Evolutionary conservation across 495 filamentous ascomycete genomes (phyloP).

Genomic region (Xylaria intraflava): DNA sequence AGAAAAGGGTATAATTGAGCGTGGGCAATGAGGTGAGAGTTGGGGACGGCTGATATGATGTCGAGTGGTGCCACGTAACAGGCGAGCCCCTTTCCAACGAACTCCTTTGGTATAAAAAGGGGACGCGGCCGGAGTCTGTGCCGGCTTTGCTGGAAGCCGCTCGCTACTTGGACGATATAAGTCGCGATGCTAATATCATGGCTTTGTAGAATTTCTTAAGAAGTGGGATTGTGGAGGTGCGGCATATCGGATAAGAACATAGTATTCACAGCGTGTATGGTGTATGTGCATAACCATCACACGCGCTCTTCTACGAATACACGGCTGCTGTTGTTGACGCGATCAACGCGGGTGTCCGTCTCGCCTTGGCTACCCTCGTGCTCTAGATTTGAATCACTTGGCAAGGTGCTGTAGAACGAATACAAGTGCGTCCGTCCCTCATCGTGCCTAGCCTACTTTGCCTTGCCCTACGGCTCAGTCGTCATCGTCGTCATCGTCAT

Average conservation of each 20-base stretch:
- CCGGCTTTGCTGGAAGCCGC: slow-evolving; percentile 1
- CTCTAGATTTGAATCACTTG: neutral
- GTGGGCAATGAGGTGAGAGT: neutral
- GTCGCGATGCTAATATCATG: slow-evolving; percentile 9
- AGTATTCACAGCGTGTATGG: slow-evolving; percentile 10
- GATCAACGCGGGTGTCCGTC: neutral
- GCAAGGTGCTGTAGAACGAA: neutral
- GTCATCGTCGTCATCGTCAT: slow-evolving; percentile 42
- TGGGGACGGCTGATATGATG: neutral
- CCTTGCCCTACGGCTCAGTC: slow-evolving; percentile 4
- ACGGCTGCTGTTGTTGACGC: neutral
- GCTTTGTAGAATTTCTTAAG: slow-evolving; percentile 12
- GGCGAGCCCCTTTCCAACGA: neutral
- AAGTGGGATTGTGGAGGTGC: slow-evolving; percentile 14
- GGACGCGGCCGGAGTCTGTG: neutral
- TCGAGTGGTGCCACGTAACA: neutral
- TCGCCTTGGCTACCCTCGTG: neutral
- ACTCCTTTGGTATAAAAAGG: neutral
- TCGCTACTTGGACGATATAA: slow-evolving; percentile 1
- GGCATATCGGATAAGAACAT: slow-evolving; percentile 21
- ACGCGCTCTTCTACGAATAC: neutral
- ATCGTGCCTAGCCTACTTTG: neutral
- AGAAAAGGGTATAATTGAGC: slow-evolving; percentile 5
- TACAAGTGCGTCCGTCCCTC: neutral
- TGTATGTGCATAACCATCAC: slow-evolving; percentile 9